Base-by-base conservation (phyloP, 352 stramenopile genomes). In the Globisporangium okanoganense region DNA sequence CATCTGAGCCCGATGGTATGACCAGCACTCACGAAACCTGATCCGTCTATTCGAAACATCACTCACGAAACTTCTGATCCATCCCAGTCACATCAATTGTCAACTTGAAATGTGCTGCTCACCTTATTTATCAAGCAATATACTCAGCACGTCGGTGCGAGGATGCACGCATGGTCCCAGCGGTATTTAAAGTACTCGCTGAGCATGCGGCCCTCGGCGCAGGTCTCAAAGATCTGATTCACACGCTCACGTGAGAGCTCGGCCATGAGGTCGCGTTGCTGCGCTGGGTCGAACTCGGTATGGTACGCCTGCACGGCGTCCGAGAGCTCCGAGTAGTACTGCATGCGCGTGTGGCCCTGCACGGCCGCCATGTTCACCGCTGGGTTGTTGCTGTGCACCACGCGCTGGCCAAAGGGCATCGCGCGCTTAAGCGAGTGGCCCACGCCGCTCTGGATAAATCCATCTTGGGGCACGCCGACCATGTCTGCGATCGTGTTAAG, bases 401-500 rank as follows among this genome's bases (percentile, higher is more conserved):
- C 65, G 3, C 71, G 62, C n/a, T 75, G 60, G 10, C 65, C 66
- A 9, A 68, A 47, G 2, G 69, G 50, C 22, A 68, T 58, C 9
- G 69, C 63, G 33, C 81, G 75, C 61, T 88, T 88, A 16, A 90
- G 65, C 9, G 81, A 86, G 2, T 71, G 81, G 1, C 81, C 81
- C 20, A 90, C 64, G 16, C 78, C 66, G 4, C 62, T 85, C 61
- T 90, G 81, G 12, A 86, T 49, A 9, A 90, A 72, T 29, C 78
- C 81, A 0, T 70, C 69, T 1, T 69, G 36, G 12, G 78, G 77
- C 0, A 88, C 55, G 3, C 81, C 76, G 0, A 86, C 71, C n/a
- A 90, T 86, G 35, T 90, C 81, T 0, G 81, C 78, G 18, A 90
- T 49, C 8, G 81, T 90, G 48, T 87, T 88, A 49, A 90, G 70